phyloP scores from a whole-genome alignment of 2,329 filamentous ascomycete genomes.

The Drechmeria coniospora region DNA sequence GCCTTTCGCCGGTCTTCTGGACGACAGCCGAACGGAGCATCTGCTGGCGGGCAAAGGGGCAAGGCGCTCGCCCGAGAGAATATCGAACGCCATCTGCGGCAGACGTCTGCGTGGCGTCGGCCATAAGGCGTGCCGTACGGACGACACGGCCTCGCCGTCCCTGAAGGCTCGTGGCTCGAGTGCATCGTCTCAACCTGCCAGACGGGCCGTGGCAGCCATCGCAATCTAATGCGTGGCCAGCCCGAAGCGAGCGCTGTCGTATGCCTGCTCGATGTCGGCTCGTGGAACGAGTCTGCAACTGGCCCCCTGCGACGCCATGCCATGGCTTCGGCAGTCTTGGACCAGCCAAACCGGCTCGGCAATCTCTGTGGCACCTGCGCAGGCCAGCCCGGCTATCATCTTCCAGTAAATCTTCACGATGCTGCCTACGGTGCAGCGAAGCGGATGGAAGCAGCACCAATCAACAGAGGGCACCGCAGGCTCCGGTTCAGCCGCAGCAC shows the following conservation, averaged over 20 bases:
- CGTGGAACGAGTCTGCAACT: neutral
- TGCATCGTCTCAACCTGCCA: neutral
- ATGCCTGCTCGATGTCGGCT: slow-evolving; percentile 1
- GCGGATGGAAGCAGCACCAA: slow-evolving; percentile 1
- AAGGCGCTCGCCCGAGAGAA: too few relatives aligned
- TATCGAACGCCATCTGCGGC: slow-evolving; percentile 1
- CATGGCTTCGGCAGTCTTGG: neutral
- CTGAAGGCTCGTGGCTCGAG: too few relatives aligned
- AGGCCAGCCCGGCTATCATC: neutral
- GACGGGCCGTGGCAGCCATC: neutral
- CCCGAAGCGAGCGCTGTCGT: slow-evolving; percentile 1
- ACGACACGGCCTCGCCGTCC: too few relatives aligned
- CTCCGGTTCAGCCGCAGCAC: neutral
- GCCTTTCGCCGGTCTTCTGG: too few relatives aligned
- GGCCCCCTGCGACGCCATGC: too few relatives aligned
- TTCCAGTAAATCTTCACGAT: neutral
- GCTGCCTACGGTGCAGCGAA: neutral
- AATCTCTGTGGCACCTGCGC: neutral
- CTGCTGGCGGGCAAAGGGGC: too few relatives aligned
- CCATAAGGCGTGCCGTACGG: too few relatives aligned
- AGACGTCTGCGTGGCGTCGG: neutral
- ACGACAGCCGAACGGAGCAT: too few relatives aligned
- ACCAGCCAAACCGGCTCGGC: neutral
- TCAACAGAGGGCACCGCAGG: neutral
- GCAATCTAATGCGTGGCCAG: too few relatives aligned